These are phyloP conservation scores for Acanthamoeba culbertsoni DNA, from an alignment of 208 protist genomes.

Conservation along the genomic window DNA sequence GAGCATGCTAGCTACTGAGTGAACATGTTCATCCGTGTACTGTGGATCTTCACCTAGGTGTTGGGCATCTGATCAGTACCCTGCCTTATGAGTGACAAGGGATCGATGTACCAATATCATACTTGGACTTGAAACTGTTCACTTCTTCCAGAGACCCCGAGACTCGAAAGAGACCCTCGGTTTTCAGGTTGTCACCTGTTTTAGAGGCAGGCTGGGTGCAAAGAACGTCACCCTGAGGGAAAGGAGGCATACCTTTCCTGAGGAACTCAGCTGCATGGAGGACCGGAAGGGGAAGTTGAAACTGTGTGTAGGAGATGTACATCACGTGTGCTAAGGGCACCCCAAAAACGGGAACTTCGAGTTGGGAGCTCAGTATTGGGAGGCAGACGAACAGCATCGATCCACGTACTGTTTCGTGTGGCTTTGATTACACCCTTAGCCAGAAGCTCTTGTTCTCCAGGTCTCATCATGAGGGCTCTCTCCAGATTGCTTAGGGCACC, in stretches of 20 bases:
- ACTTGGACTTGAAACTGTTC: not conserved
- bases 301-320: constrained; percentile 42
- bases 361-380: not conserved
- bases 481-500: not conserved
- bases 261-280: not conserved
- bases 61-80: not conserved
- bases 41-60: not conserved
- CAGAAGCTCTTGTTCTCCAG: not conserved
- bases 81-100: not conserved
- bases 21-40: not conserved
- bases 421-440: constrained; percentile 31
- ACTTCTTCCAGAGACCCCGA: not conserved
- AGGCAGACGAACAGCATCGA: no score
- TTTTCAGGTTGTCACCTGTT: not conserved
- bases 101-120: not conserved
- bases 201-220: not conserved
- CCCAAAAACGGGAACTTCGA: not conserved
- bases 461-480: not conserved
- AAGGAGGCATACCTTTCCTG: not conserved
- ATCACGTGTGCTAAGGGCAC: constrained; percentile 13
- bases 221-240: not conserved
- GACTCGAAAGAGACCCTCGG: not conserved
- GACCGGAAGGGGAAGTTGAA: not conserved
- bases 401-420: not conserved
- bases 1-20: not conserved